Conservation (phyloP, 169 alveolate species). For the Plasmodium knowlesi region DNA sequence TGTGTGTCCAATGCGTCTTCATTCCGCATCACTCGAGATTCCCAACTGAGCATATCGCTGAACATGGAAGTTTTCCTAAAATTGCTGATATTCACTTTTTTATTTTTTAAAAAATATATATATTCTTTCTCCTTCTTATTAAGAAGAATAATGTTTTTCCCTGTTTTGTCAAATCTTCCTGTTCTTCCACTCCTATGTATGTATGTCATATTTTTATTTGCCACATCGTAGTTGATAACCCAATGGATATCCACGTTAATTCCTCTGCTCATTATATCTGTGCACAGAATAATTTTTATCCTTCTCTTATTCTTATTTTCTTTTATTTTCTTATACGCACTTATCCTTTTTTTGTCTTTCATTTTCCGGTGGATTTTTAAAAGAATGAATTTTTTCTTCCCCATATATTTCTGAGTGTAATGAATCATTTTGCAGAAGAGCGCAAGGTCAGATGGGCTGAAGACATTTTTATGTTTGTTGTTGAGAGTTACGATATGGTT, state of each 20-base stretch:
- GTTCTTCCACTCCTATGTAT: slow-evolving; percentile 73
- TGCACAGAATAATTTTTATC: slow-evolving; percentile 42
- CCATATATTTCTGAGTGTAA: slow-evolving; percentile 53
- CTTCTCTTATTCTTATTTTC: not conserved
- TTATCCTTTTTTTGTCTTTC: slow-evolving; percentile 68
- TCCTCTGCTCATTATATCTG: slow-evolving; percentile 72
- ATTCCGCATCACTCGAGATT: not conserved
- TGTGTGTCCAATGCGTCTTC: slow-evolving; percentile 10
- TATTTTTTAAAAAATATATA: slow-evolving; percentile 55
- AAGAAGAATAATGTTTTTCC: slow-evolving; percentile 32
- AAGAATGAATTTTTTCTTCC: slow-evolving; percentile 39
- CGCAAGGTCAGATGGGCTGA: not conserved
- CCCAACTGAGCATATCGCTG: slow-evolving; percentile 22
- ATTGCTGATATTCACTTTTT: slow-evolving; percentile 36
- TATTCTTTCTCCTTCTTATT: slow-evolving; percentile 66
- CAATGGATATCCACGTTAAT: slow-evolving; percentile 52
- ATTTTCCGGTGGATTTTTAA: slow-evolving; percentile 69
- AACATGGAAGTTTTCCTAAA: slow-evolving; percentile 47
- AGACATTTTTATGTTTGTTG: slow-evolving; percentile 1
- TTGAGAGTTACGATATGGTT: not conserved
- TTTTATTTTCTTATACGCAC: slow-evolving; percentile 39
- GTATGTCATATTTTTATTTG: slow-evolving; percentile 64
- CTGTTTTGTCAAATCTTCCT: slow-evolving; percentile 60
- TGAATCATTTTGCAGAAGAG: slow-evolving; percentile 33
- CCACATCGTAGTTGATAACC: slow-evolving; percentile 63